Evolutionary conservation across 2,329 filamentous ascomycete species (phyloP).

Genomic region (Botrytis medusae): DNA sequence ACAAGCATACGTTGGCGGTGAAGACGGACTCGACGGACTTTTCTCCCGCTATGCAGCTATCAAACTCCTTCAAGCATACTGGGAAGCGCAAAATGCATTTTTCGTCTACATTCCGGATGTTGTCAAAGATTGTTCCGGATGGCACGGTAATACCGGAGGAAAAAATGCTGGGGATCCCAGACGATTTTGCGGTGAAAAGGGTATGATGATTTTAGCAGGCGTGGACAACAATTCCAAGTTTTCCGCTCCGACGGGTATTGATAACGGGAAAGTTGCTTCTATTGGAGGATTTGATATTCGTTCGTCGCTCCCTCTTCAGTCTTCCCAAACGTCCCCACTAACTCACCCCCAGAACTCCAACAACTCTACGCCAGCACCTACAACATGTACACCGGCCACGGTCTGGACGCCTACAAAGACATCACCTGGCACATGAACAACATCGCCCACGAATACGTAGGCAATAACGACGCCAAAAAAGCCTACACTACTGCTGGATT

Average conservation of each 20-base stretch:
- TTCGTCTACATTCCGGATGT: not conserved
- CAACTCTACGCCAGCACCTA: not conserved
- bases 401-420: not conserved
- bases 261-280: not conserved
- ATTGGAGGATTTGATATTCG: not conserved
- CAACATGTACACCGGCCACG: not conserved
- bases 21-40: not conserved
- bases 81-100: conserved; percentile 1
- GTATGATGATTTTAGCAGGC: not conserved
- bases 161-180: not conserved
- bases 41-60: not conserved
- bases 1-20: not conserved
- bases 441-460: not conserved
- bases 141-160: not conserved
- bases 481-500: not conserved
- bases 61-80: not conserved
- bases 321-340: not conserved
- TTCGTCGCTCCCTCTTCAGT: not conserved
- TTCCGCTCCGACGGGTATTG: not conserved
- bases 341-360: not conserved
- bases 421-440: not conserved
- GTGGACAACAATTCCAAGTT: not conserved
- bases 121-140: not conserved
- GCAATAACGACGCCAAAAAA: not conserved
- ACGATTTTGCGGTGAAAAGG: not conserved